Evolutionary conservation across 1,284 basidiomycete genomes (phyloP).

Genomic region (Cystobasidium slooffiae): DNA sequence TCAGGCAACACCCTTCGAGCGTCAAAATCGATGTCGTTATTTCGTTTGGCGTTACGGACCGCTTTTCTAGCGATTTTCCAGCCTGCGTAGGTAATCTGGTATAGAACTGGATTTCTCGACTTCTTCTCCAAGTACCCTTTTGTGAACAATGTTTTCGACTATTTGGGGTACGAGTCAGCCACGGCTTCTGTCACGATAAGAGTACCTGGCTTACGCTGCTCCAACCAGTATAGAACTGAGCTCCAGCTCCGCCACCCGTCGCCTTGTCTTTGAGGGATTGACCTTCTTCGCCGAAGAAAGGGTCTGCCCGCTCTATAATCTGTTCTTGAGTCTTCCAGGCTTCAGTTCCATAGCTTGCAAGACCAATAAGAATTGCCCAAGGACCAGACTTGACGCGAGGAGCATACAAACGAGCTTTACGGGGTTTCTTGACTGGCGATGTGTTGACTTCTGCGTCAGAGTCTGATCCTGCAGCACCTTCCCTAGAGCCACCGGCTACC

Average conservation of each 20-base stretch:
- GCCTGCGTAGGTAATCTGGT: slow-evolving; percentile 25
- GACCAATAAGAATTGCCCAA: slow-evolving; percentile 36
- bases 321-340: slow-evolving; percentile 37
- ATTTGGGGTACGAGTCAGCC: too few species aligned
- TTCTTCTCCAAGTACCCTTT: slow-evolving; percentile 33
- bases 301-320: slow-evolving; percentile 25
- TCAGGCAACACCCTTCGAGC: slow-evolving; percentile 31
- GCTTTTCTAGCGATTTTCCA: slow-evolving; percentile 41
- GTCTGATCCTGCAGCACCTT: background rate
- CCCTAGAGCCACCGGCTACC: slow-evolving; percentile 6
- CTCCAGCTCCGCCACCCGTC: background rate
- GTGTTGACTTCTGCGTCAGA: slow-evolving; percentile 26
- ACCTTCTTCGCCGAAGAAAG: slow-evolving; percentile 36
- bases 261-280: slow-evolving; percentile 29
- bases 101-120: slow-evolving; percentile 26
- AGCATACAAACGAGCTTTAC: slow-evolving; percentile 25
- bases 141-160: slow-evolving; percentile 18
- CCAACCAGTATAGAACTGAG: slow-evolving; percentile 30
- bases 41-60: slow-evolving; percentile 18
- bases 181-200: too few species aligned
- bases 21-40: slow-evolving; percentile 30
- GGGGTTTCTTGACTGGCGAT: slow-evolving; percentile 27
- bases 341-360: slow-evolving; percentile 18
- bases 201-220: slow-evolving; percentile 8
- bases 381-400: slow-evolving; percentile 28